Evolutionary conservation across 768 basidiomycete genomes (phyloP).

Genomic region (Pulveroboletus ravenelii): DNA sequence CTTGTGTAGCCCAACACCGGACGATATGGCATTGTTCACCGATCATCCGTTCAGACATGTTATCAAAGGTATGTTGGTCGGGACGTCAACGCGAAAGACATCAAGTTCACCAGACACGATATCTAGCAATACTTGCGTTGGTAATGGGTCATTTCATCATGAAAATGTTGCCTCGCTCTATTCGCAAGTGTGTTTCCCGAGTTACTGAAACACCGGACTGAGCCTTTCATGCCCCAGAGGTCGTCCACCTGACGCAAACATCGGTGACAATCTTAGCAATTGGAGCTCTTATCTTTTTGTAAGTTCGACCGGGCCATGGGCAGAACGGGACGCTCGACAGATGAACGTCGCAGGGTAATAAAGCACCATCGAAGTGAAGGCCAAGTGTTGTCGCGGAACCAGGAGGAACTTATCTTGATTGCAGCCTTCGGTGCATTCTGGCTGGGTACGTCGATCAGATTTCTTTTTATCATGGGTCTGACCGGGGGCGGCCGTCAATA

Average conservation of each 20-base stretch:
- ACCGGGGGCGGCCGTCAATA: slow-evolving; percentile 13
- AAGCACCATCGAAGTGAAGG: slow-evolving; percentile 60
- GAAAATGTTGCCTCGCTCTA: slow-evolving; percentile 38
- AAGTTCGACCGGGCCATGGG: slow-evolving; percentile 20
- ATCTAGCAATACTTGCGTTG: slow-evolving; percentile 44
- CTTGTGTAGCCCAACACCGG: slow-evolving; percentile 11
- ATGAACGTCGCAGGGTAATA: slow-evolving; percentile 44
- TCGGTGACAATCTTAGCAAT: slow-evolving; percentile 67
- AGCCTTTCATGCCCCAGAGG: slow-evolving; percentile 38
- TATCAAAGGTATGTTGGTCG: slow-evolving; percentile 24
- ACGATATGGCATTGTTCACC: slow-evolving; percentile 28
- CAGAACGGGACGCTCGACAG: neutral
- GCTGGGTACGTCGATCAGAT: slow-evolving; percentile 51
- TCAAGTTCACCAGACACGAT: slow-evolving; percentile 10
- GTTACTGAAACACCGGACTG: slow-evolving; percentile 3
- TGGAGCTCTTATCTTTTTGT: slow-evolving; percentile 62
- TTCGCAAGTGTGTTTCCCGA: slow-evolving; percentile 26
- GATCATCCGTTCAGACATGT: slow-evolving; percentile 33
- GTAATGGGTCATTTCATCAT: slow-evolving; percentile 48
- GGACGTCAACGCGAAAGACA: neutral
- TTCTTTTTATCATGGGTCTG: neutral
- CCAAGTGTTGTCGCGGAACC: slow-evolving; percentile 57
- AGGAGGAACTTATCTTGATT: slow-evolving; percentile 72
- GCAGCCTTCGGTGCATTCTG: slow-evolving; percentile 69
- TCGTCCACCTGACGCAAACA: slow-evolving; percentile 67